These are phyloP conservation scores for Podospora appendiculata DNA, from an alignment of 495 filamentous ascomycete genomes.

Conservation along the genomic window DNA sequence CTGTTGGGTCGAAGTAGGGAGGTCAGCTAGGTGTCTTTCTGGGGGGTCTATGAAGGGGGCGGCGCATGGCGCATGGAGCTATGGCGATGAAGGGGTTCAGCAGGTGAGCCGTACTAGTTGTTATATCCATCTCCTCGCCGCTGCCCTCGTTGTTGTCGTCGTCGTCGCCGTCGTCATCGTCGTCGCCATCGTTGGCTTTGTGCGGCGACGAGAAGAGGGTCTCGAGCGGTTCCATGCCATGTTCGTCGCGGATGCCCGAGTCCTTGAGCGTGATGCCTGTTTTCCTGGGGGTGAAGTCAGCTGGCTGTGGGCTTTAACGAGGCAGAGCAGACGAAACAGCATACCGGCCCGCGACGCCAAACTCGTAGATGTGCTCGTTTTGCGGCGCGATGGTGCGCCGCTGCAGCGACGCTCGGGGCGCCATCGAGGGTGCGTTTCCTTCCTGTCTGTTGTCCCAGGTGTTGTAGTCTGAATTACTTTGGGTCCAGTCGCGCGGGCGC, in stretches of 20 bases:
- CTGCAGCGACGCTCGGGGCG: conserved; percentile 25
- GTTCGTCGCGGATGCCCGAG: conserved; percentile 73
- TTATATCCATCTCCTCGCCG: conserved; percentile 36
- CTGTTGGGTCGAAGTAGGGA: background rate
- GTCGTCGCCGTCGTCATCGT: conserved; percentile 6
- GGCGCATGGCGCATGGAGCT: background rate
- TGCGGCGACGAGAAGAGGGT: conserved; percentile 82
- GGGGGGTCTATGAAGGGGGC: background rate
- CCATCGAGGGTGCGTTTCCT: conserved; percentile 12
- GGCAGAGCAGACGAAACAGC: conserved; percentile 6
- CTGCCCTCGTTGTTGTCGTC: conserved; percentile 18
- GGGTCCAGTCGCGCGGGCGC: too few relatives aligned
- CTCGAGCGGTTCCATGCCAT: conserved; percentile 83
- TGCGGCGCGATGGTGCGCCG: conserved; percentile 27
- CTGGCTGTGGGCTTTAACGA: background rate
- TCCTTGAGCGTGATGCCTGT: conserved; percentile 80
- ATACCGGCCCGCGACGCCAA: conserved; percentile 45
- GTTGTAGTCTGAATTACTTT: too few relatives aligned
- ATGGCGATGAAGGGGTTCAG: background rate
- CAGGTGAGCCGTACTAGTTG: conserved; percentile 21
- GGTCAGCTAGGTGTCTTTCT: background rate
- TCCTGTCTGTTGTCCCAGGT: too few relatives aligned
- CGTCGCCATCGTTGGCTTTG: conserved; percentile 10
- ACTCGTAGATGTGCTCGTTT: conserved; percentile 38
- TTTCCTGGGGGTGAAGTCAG: conserved; percentile 48